Base-by-base conservation (phyloP, 345 rosid genomes). In the Linum tenue region DNA sequence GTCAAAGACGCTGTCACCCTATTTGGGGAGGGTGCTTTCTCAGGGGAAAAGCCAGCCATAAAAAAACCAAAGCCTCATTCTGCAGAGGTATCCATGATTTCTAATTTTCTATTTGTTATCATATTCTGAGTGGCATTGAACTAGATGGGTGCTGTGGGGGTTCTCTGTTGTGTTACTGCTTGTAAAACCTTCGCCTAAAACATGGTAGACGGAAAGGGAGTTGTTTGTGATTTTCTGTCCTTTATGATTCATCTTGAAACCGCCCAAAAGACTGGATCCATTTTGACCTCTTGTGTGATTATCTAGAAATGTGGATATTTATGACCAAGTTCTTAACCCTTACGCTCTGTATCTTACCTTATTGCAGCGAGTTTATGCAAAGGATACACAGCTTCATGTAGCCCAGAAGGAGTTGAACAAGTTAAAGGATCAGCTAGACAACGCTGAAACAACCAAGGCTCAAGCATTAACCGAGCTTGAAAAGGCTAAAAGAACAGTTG, bases 1-100 rank as follows among this genome's bases (percentile, higher is more conserved):
- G 98, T 92, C 66, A 92, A 90, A 79, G 95, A 92, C 84, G 98
- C 96, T 0, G 97, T 92, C 59, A 76, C 75, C 9, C 87, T 88
- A 15, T 92, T 92, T 17, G 97, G 96, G 39, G 98, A 90, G 80
- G 91, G 96, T 70, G 88, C 96, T 73, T 79, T 83, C 69, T 90
- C 95, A 0, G 88, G 96, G 70, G 96, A 86, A 70, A 90, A 82
- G 67, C 83, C 90, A 36, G 69, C 78, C 64, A 77, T 83, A 73
- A 85, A 70, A 77, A 90, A 88, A 85, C 31, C 80, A 14, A 84
- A 72, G 67, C 77, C 94, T 67, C 82, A 83, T 36, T 92, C 94
- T 56, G 83, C 91, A 3, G 97, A 92, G 96, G 98, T 92, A 84
- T 14, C 22, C 5, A 15, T 43, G 41, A 35, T 41, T 67, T 61